A percentile compares a stretch with the other conserved stretches of the same genome.
Conservation (phyloP, 2,329 filamentous ascomycete genomes). For the Calonectria leucothoes region DNA sequence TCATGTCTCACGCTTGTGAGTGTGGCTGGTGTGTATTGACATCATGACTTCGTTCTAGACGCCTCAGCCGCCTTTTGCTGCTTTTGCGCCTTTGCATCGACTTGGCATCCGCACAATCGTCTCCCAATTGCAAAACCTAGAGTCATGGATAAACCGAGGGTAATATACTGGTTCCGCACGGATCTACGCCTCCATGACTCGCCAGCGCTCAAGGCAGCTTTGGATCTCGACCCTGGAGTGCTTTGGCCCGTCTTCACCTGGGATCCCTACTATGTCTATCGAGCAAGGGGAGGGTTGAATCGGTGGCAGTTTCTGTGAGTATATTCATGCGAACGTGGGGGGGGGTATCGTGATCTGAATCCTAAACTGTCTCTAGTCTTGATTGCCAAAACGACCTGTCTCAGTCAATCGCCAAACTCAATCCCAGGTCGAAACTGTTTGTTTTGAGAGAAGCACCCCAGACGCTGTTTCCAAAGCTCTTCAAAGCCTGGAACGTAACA, state of each 20-base stretch:
- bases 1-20: not conserved
- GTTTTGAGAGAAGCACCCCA: conserved; percentile 79
- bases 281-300: conserved; percentile 76
- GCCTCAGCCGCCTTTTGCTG: not conserved
- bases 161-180: conserved; percentile 84
- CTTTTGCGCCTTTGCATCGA: not conserved
- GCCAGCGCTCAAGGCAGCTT: conserved; percentile 76
- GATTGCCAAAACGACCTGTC: conserved; percentile 81
- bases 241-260: conserved; percentile 84
- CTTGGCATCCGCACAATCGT: not conserved
- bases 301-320: conserved; percentile 77
- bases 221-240: conserved; percentile 75
- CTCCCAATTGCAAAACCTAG: not conserved
- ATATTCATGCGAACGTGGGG: not conserved
- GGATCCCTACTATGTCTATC: conserved; percentile 85
- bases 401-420: conserved; percentile 73
- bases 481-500: conserved; percentile 78
- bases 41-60: conserved; percentile 37
- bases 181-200: conserved; percentile 83
- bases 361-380: conserved; percentile 57
- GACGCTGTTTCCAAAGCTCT: conserved; percentile 77
- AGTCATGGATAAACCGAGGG: conserved; percentile 52
- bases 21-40: conserved; percentile 40
- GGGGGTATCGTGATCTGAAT: not conserved
- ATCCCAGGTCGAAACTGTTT: conserved; percentile 76